Percentiles rank a stretch among this genome's conserved stretches.
Conservation (phyloP, 345 rosid species). For the Noccaea bulbosa region DNA sequence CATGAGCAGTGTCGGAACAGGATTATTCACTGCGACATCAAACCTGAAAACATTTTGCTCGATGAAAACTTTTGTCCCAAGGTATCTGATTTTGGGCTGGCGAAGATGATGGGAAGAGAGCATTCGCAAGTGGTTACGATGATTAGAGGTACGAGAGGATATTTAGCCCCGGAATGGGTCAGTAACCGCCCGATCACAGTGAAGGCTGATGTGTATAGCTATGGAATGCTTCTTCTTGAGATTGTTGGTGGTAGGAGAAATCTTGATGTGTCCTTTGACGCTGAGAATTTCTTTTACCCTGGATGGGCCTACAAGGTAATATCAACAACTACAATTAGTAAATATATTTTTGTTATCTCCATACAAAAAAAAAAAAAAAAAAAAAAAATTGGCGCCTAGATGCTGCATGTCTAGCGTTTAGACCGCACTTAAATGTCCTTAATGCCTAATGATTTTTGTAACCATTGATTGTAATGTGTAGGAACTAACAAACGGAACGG, state of each 20-base stretch:
- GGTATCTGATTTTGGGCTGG: conserved; percentile 73
- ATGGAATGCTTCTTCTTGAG: conserved; percentile 80
- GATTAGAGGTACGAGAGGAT: conserved; percentile 80
- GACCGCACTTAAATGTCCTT: not conserved
- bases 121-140: conserved; percentile 72
- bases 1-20: conserved; percentile 77
- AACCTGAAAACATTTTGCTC: conserved; percentile 70
- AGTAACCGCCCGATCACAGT: conserved; percentile 74
- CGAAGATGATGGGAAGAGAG: conserved; percentile 77
- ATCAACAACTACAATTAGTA: not conserved
- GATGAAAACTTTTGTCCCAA: conserved; percentile 69
- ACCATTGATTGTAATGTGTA: conserved; percentile 18
- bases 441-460: not conserved
- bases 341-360: too few species aligned
- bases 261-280: conserved; percentile 63
- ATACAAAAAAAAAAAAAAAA: not conserved
- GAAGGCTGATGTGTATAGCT: conserved; percentile 86
- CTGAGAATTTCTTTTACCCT: conserved; percentile 77
- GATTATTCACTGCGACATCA: conserved; percentile 74
- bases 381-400: not conserved
- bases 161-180: conserved; percentile 81
- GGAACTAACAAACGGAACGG: conserved; percentile 57
- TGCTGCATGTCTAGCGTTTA: not conserved
- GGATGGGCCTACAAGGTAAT: conserved; percentile 87
- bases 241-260: conserved; percentile 77